These are phyloP conservation scores for Mimosa pudica DNA, from an alignment of 306 rosid genomes.

Conservation along the genomic window DNA sequence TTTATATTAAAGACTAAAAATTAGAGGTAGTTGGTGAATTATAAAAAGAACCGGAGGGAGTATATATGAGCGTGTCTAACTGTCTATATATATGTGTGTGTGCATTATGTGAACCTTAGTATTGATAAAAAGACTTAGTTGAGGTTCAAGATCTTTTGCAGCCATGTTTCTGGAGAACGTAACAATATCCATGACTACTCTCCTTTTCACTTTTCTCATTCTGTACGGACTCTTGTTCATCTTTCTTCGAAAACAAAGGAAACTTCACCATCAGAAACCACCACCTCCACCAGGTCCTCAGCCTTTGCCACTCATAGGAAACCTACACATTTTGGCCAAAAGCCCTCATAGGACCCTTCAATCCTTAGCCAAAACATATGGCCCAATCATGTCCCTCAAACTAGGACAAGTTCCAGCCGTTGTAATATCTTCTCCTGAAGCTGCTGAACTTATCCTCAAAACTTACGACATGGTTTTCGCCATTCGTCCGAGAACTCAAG, in stretches of 20 bases:
- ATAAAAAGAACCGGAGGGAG: too few species aligned
- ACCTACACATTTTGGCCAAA: slow-evolving; percentile 28
- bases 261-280: not conserved
- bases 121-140: too few species aligned
- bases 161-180: not conserved
- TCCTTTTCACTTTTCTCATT: not conserved
- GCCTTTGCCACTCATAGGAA: slow-evolving; percentile 20
- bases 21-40: too few species aligned
- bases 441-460: slow-evolving; percentile 46
- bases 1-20: too few species aligned
- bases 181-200: not conserved
- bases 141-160: too few species aligned
- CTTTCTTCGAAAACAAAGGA: not conserved
- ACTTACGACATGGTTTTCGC: slow-evolving; percentile 34
- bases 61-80: too few species aligned
- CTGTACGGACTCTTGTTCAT: too few species aligned
- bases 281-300: slow-evolving; percentile 42
- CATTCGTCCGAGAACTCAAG: not conserved
- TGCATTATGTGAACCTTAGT: too few species aligned
- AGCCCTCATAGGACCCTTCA: slow-evolving; percentile 21
- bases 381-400: slow-evolving; percentile 33
- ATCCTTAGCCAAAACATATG: slow-evolving; percentile 26
- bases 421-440: slow-evolving; percentile 32
- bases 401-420: slow-evolving; percentile 24
- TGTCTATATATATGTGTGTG: too few species aligned